phyloP scores from a whole-genome alignment of 805 yeast species.

The Ogataea methanolica region DNA sequence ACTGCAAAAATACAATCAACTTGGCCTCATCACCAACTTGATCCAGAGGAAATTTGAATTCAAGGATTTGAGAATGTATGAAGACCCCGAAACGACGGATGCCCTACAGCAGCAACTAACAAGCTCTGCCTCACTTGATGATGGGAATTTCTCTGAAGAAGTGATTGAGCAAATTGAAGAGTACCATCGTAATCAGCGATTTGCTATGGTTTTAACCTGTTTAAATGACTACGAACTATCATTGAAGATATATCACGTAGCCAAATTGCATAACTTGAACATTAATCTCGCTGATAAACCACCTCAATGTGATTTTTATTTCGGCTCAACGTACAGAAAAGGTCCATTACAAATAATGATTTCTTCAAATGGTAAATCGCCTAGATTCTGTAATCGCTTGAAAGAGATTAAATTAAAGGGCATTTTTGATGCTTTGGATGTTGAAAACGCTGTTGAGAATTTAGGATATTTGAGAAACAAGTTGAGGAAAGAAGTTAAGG shows the following conservation, averaged over 20 bases:
- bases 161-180: slow-evolving; percentile 31
- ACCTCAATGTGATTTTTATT: slow-evolving; percentile 77
- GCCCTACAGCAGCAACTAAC: neutral
- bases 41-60: slow-evolving; percentile 39
- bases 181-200: slow-evolving; percentile 35
- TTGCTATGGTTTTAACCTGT: slow-evolving; percentile 68
- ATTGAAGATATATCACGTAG: slow-evolving; percentile 48
- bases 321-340: slow-evolving; percentile 70
- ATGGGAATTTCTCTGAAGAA: slow-evolving; percentile 23
- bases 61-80: slow-evolving; percentile 48
- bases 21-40: slow-evolving; percentile 41
- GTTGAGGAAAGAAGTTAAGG: slow-evolving; percentile 38
- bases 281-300: slow-evolving; percentile 86
- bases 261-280: slow-evolving; percentile 43
- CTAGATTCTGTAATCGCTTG: slow-evolving; percentile 60
- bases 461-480: slow-evolving; percentile 51
- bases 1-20: slow-evolving; percentile 28
- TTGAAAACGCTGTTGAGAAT: slow-evolving; percentile 55
- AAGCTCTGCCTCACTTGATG: slow-evolving; percentile 5
- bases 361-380: slow-evolving; percentile 78
- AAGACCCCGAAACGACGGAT: slow-evolving; percentile 10
- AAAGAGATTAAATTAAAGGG: slow-evolving; percentile 52
- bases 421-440: slow-evolving; percentile 34
- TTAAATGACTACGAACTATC: slow-evolving; percentile 66
- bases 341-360: slow-evolving; percentile 79